These are phyloP conservation scores for Pulveroboletus sp. DNA, from an alignment of 768 basidiomycete genomes.

Conservation along the genomic window DNA sequence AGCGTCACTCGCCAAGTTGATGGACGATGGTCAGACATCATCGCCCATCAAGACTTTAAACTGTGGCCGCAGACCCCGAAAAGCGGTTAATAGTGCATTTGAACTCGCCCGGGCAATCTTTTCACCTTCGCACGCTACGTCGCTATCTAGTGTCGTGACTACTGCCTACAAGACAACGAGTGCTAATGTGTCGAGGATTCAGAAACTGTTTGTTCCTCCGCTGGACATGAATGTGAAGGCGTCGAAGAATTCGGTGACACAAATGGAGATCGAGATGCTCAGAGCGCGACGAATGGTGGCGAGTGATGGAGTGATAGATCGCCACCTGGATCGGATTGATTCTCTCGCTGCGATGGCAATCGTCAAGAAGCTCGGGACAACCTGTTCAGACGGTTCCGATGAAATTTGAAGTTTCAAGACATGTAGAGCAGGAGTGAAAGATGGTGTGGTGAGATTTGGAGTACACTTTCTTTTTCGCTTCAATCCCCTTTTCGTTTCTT, in stretches of 20 bases:
- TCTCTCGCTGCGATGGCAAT: constrained; percentile 1
- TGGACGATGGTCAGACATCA: not conserved
- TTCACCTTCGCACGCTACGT: not conserved
- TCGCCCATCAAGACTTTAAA: not conserved
- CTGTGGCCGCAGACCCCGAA: not conserved
- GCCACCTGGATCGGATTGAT: not conserved
- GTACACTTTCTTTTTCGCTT: not conserved
- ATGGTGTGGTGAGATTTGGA: not conserved
- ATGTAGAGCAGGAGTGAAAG: not conserved
- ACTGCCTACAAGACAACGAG: not conserved
- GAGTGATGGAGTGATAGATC: not conserved
- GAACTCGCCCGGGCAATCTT: not conserved
- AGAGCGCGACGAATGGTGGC: constrained; percentile 3
- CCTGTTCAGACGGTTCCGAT: not conserved
- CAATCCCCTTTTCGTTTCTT: not conserved
- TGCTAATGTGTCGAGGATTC: not conserved
- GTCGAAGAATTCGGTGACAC: not conserved
- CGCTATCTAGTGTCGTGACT: not conserved
- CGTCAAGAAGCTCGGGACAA: not conserved
- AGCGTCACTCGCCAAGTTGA: not conserved
- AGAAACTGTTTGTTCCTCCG: constrained; percentile 1
- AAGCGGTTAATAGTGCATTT: not conserved
- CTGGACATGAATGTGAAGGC: not conserved
- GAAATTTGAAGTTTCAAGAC: not conserved
- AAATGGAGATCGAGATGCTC: constrained; percentile 11